These are phyloP conservation scores for Phytophthora sojae DNA, from an alignment of 352 stramenopile species.

Conservation along the genomic window DNA sequence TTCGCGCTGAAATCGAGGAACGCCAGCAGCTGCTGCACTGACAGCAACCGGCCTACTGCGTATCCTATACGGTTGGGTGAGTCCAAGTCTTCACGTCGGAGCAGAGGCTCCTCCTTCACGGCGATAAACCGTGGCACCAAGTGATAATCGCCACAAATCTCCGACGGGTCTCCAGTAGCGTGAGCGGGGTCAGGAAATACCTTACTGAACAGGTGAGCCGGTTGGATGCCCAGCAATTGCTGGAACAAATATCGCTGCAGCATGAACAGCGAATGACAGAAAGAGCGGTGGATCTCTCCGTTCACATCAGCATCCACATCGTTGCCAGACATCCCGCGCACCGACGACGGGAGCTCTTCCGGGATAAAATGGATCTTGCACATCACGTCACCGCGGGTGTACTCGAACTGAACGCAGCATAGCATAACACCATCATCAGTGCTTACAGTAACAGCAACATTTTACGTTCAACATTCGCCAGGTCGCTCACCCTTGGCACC, in stretches of 20 bases:
- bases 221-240: slow-evolving; percentile 77
- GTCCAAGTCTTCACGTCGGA: slow-evolving; percentile 71
- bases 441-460: background rate
- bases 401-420: slow-evolving; percentile 69
- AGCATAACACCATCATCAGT: background rate
- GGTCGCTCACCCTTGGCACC: slow-evolving; percentile 57
- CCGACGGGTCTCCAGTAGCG: slow-evolving; percentile 58
- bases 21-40: slow-evolving; percentile 68
- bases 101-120: slow-evolving; percentile 61
- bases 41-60: slow-evolving; percentile 68
- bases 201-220: slow-evolving; percentile 71
- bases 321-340: slow-evolving; percentile 41
- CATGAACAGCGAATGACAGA: slow-evolving; percentile 67
- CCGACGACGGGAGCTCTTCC: slow-evolving; percentile 63
- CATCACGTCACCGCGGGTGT: slow-evolving; percentile 79
- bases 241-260: slow-evolving; percentile 84
- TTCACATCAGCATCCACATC: slow-evolving; percentile 30
- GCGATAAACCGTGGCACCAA: slow-evolving; percentile 86
- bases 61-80: slow-evolving; percentile 85
- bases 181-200: slow-evolving; percentile 62
- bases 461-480: background rate
- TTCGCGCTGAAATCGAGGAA: slow-evolving; percentile 69
- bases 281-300: slow-evolving; percentile 35
- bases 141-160: slow-evolving; percentile 83
- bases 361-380: slow-evolving; percentile 78